Evolutionary conservation across 2,329 filamentous ascomycete genomes (phyloP), one percentile per base, ranked within the genome.

Genomic region (Ophiocordyceps australis): DNA sequence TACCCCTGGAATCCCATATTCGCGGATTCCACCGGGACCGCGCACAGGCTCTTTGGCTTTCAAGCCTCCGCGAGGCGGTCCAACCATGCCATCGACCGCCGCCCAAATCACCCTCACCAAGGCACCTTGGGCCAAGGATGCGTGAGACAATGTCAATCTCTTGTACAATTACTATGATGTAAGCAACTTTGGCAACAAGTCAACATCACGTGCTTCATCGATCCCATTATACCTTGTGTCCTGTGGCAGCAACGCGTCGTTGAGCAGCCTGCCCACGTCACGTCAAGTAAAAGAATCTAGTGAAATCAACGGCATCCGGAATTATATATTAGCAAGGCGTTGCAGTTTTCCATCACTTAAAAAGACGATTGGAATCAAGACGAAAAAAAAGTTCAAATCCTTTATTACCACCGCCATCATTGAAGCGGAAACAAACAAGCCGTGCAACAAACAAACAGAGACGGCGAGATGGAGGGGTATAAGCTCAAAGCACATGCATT

Each of bases 101-200:
- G 48, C 46, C 9, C 54, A 57, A 32, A 45, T 53, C 21, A 43
- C 48, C 2, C 32, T 56, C 15, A 61, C 57, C 5, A 58, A 52
- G 34, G 57, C 57, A 10, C 58, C 57, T 2, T 62, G 57, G 57
- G 54, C 55, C 1, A 55, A 47, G 35, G 47, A 44, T 29, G 12
- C 17, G 7, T 36, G 22, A 32, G 19, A 9, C n/a, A 4, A 24
- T 10, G 20, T 10, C n/a, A n/a, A n/a, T n/a, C n/a, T n/a, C n/a
- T n/a, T n/a, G n/a, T n/a, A n/a, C n/a, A n/a, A n/a, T n/a, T n/a
- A n/a, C n/a, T n/a, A n/a, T n/a, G n/a, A n/a, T n/a, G n/a, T n/a
- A n/a, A n/a, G n/a, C n/a, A n/a, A n/a, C n/a, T n/a, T n/a, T n/a
- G n/a, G n/a, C n/a, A n/a, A n/a, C n/a, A n/a, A n/a, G n/a, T n/a